A percentile compares a stretch with the other conserved stretches of the same genome.
Conservation (phyloP, 306 rosid species). For the Hippophae rhamnoides region DNA sequence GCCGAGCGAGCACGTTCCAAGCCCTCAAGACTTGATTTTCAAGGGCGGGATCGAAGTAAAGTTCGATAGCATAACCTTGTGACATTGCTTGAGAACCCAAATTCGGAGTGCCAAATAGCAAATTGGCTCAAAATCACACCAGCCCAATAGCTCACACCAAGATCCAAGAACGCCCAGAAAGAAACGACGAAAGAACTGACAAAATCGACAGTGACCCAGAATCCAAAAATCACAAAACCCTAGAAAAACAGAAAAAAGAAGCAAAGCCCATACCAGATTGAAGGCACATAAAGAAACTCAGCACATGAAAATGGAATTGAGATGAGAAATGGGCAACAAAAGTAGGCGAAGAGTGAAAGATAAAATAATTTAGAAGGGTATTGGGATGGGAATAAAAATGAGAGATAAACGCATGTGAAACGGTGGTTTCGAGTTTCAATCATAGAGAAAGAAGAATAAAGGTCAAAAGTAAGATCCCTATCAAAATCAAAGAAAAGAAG, state of each 20-base stretch:
- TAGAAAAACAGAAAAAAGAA: background rate
- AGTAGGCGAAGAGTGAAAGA: background rate
- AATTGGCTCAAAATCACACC: conserved; percentile 7
- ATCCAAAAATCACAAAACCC: background rate
- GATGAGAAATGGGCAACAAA: conserved; percentile 8
- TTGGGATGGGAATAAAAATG: background rate
- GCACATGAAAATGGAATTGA: conserved; percentile 7
- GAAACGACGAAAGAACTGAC: background rate
- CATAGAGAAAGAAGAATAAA: conserved; percentile 34
- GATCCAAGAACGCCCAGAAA: conserved; percentile 24
- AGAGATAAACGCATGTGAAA: conserved; percentile 17
- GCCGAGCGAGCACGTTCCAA: conserved; percentile 88
- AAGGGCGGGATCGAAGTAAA: conserved; percentile 83
- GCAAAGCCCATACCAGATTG: conserved; percentile 9
- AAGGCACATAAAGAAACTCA: conserved; percentile 1
- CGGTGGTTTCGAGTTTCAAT: conserved; percentile 24
- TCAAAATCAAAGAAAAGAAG: background rate
- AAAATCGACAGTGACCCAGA: conserved; percentile 13
- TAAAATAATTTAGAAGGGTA: background rate
- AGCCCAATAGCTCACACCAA: conserved; percentile 22
- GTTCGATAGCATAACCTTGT: conserved; percentile 80
- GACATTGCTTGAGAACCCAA: conserved; percentile 42
- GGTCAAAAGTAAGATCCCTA: background rate
- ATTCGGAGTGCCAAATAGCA: background rate
- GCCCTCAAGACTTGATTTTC: conserved; percentile 93